A percentile compares a stretch with the other conserved stretches of the same genome.
These are phyloP conservation scores for Urtica urens DNA, from an alignment of 306 rosid genomes.

Conservation along the genomic window DNA sequence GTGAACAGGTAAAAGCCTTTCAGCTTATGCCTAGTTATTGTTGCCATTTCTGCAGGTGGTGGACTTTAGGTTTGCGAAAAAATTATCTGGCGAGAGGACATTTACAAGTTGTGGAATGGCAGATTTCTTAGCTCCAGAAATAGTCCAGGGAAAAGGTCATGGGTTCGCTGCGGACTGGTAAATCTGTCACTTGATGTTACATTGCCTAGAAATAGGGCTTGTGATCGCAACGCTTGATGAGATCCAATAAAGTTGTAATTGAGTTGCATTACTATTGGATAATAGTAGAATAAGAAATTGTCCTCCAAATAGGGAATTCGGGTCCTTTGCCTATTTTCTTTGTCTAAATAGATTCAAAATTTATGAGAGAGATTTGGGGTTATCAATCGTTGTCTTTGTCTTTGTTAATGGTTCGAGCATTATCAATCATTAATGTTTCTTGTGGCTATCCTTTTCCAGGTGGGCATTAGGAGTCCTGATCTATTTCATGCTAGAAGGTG, in stretches of 20 bases:
- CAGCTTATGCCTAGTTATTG: slow-evolving; percentile 3
- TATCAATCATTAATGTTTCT: background rate
- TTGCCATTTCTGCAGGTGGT: slow-evolving; percentile 46
- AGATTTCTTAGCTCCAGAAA: slow-evolving; percentile 83
- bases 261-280: too few species aligned
- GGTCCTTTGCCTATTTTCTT: too few species aligned
- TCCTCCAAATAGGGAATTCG: background rate
- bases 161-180: slow-evolving; percentile 93
- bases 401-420: too few species aligned
- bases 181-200: slow-evolving; percentile 20
- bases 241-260: too few species aligned
- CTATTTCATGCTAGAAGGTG: slow-evolving; percentile 72
- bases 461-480: slow-evolving; percentile 92
- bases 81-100: slow-evolving; percentile 59
- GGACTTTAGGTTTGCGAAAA: slow-evolving; percentile 86
- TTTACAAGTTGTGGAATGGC: slow-evolving; percentile 83
- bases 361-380: too few species aligned
- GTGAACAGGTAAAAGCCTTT: slow-evolving; percentile 3
- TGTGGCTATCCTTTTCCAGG: slow-evolving; percentile 31
- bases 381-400: too few species aligned
- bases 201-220: too few species aligned
- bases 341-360: too few species aligned
- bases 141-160: slow-evolving; percentile 93
- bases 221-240: too few species aligned
- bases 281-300: too few species aligned